Base-by-base conservation (phyloP, 805 yeast species). In the Ogataea angusta region DNA sequence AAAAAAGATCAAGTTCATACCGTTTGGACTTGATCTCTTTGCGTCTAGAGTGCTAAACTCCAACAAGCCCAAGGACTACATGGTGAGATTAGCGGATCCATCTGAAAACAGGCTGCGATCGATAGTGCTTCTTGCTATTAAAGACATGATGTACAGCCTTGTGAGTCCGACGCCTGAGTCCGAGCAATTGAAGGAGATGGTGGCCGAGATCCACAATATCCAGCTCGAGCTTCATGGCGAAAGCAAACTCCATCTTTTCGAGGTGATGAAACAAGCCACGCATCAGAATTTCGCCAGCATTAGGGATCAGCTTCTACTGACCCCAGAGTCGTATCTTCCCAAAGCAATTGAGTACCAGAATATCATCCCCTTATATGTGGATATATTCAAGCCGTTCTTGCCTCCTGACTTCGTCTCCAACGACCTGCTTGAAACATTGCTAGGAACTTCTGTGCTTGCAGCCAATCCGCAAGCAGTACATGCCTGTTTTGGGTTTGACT, bases 11-110 rank as follows among this genome's bases (percentile, higher is more conserved):
- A 34, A 34, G 13, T 30, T 34, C 26, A 15, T 31, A 14, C 46
- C 41, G 24, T 51, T 39, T 28, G 48, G 38, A 13, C 26, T 29
- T 10, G 35, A 27, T 22, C 18, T 41, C 9, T 46, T 45, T 22
- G 38, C 51, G 12, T 34, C 30, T 16, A 14, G 23, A 15, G 22
- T 40, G 2, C 32, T 48, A 4, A 30, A 48, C 13, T 38, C 51
- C 2, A 23, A 18, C 13, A 46, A 41, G 13, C n/a, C 10, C 2
- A 10, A 13, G 10, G 47, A 38, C 16, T 15, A 26, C 5, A 39
- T 43, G 7, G 44, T 43, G 2, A 30, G 36, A n/a, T 22, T 52
- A 10, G 38, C 42, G 13, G 53, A 50, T 34, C 35, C 39, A 2
- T 5, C 34, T 6, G 49, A 44, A 26, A 40, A 39, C 19, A 15